Percentiles rank a stretch among this genome's conserved stretches.
phyloP scores from a whole-genome alignment of 2,329 filamentous ascomycete genomes.

The Neofusicoccum ribis region DNA sequence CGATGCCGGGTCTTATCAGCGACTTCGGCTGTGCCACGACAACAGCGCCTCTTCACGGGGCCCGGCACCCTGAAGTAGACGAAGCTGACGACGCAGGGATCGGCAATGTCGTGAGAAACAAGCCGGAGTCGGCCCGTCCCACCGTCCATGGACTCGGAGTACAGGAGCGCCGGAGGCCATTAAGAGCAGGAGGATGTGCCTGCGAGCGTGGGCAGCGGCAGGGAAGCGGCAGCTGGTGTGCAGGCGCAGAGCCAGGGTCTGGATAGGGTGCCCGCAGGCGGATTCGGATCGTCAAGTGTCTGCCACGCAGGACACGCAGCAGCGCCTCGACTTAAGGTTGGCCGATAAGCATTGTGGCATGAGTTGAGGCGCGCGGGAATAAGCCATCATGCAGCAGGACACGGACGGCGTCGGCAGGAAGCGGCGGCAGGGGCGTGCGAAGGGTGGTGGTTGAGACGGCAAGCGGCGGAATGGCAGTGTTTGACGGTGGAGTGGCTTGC shows the following conservation, averaged over 20 bases:
- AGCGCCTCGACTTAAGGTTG: no score
- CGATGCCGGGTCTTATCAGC: not conserved
- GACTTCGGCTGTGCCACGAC: not conserved
- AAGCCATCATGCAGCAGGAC: no score
- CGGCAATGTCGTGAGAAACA: not conserved
- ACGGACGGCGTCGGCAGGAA: no score
- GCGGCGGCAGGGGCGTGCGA: not conserved
- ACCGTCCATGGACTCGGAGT: not conserved
- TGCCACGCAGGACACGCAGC: no score
- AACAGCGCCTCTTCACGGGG: not conserved
- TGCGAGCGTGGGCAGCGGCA: no score
- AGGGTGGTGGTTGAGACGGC: not conserved
- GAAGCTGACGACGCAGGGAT: conserved; percentile 12
- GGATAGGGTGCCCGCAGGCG: no score
- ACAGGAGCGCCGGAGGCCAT: no score
- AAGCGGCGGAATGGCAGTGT: not conserved
- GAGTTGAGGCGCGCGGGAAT: no score
- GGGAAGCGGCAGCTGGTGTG: not conserved
- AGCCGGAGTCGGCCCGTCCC: not conserved
- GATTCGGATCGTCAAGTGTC: no score
- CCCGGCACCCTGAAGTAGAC: conserved; percentile 2
- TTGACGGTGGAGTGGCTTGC: conserved; percentile 6
- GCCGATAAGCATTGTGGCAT: no score
- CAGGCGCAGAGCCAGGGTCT: no score
- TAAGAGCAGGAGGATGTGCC: not conserved